Conservation (phyloP, 192 early-diverging fungal genomes). For the Backusella liffmaniae region DNA sequence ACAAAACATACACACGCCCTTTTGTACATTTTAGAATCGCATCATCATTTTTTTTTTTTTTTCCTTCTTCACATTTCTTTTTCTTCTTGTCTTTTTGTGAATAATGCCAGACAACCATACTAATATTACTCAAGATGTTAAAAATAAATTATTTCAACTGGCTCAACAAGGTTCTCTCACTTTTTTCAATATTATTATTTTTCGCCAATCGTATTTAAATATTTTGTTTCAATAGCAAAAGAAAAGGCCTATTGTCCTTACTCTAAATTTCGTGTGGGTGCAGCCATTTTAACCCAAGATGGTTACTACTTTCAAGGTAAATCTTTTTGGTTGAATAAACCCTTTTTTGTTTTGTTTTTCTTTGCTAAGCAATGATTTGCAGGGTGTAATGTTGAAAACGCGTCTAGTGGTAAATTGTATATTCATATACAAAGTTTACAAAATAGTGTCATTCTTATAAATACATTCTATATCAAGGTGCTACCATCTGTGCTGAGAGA, state of each 20-base stretch:
- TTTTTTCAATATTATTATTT: neutral
- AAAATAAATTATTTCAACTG: neutral
- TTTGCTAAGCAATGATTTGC: neutral
- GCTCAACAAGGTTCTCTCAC: neutral
- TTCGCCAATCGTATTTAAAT: neutral
- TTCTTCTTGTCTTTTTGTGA: neutral
- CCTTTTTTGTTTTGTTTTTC: no score
- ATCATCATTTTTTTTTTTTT: neutral
- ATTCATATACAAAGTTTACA: no score
- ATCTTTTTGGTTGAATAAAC: neutral
- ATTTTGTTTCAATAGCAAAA: constrained; percentile 48
- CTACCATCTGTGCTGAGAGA: constrained; percentile 89
- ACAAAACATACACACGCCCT: neutral
- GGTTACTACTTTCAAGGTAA: constrained; percentile 35
- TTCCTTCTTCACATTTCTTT: neutral
- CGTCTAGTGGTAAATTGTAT: constrained; percentile 63
- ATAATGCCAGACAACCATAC: neutral
- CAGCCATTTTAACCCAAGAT: constrained; percentile 68
- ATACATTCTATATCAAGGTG: constrained; percentile 39
- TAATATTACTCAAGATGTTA: neutral
- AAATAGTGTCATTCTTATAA: no score
- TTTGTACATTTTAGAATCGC: neutral
- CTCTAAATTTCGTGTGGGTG: constrained; percentile 91
- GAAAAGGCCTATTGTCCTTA: constrained; percentile 82
- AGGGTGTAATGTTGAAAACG: constrained; percentile 90